phyloP scores from a whole-genome alignment of 164 flowering plant species.

The Chloranthus sessilifolius region DNA sequence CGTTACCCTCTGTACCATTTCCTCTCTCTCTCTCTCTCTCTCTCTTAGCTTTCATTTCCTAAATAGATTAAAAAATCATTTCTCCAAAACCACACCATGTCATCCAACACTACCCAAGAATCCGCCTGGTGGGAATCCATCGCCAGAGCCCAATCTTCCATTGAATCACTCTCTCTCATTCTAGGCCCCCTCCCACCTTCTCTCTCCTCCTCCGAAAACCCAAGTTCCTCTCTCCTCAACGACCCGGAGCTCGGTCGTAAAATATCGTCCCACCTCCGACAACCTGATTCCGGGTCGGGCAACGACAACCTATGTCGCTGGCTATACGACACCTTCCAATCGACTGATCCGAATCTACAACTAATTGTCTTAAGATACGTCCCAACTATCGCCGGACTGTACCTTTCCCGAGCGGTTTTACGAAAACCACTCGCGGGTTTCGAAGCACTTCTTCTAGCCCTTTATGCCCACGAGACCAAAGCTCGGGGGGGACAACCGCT shows the following conservation, averaged over 20 bases:
- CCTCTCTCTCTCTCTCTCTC: no score
- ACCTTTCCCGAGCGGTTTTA: constrained; percentile 57
- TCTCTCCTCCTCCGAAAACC: constrained; percentile 32
- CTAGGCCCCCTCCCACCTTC: constrained; percentile 34
- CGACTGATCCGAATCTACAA: constrained; percentile 58
- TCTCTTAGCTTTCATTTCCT: no score
- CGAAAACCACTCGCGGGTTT: constrained; percentile 67
- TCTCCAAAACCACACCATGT: no score
- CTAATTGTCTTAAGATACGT: constrained; percentile 67
- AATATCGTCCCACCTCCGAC: constrained; percentile 54
- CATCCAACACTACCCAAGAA: constrained; percentile 1
- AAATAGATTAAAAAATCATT: no score
- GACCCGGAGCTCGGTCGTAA: constrained; percentile 34
- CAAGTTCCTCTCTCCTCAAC: constrained; percentile 51
- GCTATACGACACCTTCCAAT: constrained; percentile 93
- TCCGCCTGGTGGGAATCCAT: constrained; percentile 3
- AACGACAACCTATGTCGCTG: constrained; percentile 84
- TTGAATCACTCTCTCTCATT: constrained; percentile 46
- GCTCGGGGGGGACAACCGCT: constrained; percentile 50
- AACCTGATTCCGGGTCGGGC: constrained; percentile 69
- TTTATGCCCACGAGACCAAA: constrained; percentile 68
- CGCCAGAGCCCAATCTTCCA: constrained; percentile 31
- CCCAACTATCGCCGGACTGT: constrained; percentile 63
- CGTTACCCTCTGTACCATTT: no score
- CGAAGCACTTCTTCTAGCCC: constrained; percentile 74